phyloP scores from a whole-genome alignment of 2,329 filamentous ascomycete genomes.

The Colletotrichum coccodes region DNA sequence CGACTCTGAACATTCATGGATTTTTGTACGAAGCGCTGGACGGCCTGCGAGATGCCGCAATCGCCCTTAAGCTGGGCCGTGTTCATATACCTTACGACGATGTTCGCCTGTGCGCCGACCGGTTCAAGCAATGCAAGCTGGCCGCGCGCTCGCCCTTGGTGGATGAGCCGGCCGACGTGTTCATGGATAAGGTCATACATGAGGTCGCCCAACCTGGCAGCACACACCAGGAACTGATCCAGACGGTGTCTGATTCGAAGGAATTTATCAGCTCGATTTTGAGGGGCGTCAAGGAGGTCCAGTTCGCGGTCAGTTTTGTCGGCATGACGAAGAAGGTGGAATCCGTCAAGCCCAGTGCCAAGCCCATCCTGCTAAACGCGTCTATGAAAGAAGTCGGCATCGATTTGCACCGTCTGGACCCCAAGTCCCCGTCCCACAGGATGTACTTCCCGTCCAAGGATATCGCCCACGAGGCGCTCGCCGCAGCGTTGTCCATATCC shows the following conservation, averaged over 20 bases:
- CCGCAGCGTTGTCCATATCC: conserved; percentile 92
- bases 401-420: conserved; percentile 90
- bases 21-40: conserved; percentile 87
- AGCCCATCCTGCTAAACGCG: conserved; percentile 83
- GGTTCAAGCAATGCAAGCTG: conserved; percentile 59
- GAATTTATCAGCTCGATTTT: conserved; percentile 92
- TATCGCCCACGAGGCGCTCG: conserved; percentile 92
- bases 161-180: conserved; percentile 66
- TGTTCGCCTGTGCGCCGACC: conserved; percentile 70
- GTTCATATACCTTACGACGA: conserved; percentile 94
- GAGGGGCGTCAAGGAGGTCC: conserved; percentile 93
- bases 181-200: conserved; percentile 78
- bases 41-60: conserved; percentile 87
- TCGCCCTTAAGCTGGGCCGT: conserved; percentile 90
- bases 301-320: conserved; percentile 92
- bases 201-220: conserved; percentile 78
- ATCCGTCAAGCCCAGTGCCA: conserved; percentile 71
- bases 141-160: conserved; percentile 40
- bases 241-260: conserved; percentile 89
- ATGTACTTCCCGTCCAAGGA: conserved; percentile 98
- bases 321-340: conserved; percentile 85
- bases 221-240: conserved; percentile 74
- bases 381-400: conserved; percentile 97
- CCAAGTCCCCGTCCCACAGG: conserved; percentile 91
- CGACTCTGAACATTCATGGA: conserved; percentile 90